phyloP scores from a whole-genome alignment of 441 rosid genomes.

The Hypseocharis bilobata region DNA sequence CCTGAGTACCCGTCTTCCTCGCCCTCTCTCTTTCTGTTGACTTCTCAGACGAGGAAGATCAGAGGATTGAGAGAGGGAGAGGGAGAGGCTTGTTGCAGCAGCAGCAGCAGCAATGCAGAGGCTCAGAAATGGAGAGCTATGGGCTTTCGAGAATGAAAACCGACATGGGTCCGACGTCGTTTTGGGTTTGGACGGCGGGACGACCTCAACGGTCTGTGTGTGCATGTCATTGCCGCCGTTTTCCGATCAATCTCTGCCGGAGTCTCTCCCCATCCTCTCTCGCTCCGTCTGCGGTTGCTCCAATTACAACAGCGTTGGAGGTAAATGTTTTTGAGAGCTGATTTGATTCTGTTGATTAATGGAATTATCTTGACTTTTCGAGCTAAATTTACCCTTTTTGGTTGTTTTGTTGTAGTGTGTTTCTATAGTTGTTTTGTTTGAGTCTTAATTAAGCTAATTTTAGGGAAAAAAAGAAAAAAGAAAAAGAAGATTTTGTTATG shows the following conservation, averaged over 20 bases:
- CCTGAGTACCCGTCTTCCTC: not conserved
- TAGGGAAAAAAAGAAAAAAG: too few relatives aligned
- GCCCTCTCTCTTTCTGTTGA: not conserved
- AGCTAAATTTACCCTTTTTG: not conserved
- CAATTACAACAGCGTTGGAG: slow-evolving; percentile 67
- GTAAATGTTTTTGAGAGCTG: slow-evolving; percentile 20
- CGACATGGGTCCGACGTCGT: slow-evolving; percentile 27
- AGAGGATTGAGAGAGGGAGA: not conserved
- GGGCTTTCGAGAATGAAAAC: slow-evolving; percentile 50
- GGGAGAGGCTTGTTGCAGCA: not conserved
- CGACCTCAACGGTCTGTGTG: slow-evolving; percentile 61
- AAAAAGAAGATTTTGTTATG: too few relatives aligned
- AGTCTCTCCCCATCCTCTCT: slow-evolving; percentile 53
- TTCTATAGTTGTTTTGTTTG: not conserved
- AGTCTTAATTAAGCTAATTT: not conserved
- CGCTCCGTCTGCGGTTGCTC: slow-evolving; percentile 61
- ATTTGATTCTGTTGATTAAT: not conserved
- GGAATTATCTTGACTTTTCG: not conserved
- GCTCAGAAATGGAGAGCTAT: slow-evolving; percentile 49
- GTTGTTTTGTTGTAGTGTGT: not conserved
- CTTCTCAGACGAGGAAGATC: not conserved
- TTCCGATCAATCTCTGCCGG: slow-evolving; percentile 38
- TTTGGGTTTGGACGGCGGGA: slow-evolving; percentile 58
- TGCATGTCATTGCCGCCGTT: slow-evolving; percentile 47
- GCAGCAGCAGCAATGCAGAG: slow-evolving; percentile 33